Base-by-base conservation (phyloP, 106 monocot genomes). In the Acorus gramineus region DNA sequence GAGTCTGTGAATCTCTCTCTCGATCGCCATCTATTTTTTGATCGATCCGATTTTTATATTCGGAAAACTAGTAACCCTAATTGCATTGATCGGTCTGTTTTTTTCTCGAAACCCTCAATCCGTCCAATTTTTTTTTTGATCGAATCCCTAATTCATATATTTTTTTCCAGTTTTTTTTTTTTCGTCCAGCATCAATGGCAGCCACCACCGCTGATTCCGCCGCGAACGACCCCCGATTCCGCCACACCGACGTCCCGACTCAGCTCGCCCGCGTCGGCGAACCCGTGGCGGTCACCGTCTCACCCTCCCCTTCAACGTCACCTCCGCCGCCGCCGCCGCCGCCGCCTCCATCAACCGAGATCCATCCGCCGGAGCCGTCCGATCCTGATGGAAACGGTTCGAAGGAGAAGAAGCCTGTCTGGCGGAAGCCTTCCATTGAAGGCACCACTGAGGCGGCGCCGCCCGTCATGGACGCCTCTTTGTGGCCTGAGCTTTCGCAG, bases 401-500 rank as follows among this genome's bases (percentile, higher is more conserved):
- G 55, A 57, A 65, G 47, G 77, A 68, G 66, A 84, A 82, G 67
- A 82, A 70, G 60, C 75, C 82, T 43, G 84, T 78, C 3, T 86
- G 82, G 81, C 81, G 79, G 51, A 67, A 71, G 56, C 91, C 91
- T 1, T 56, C 81, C n/a, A 81, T 28, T 1, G 28, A 74, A 55
- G 77, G 72, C 4, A 11, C 61, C 14, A 58, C 64, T 13, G 84
- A 79, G 55, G 67, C 28, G 28, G 28, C 57, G 60, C 73, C 66
- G 46, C 73, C 81, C 13, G 73, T 87, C 59, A 81, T 84, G 73
- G 92, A 76, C 47, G 82, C 81, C 3, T 64, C 56, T 42, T 72
- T 76, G 44, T 92, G 92, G 92, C 92, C 92, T 6, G 82, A 87
- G 13, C 82, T 92, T 44, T 82, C 87, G 3, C 84, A 80, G 54